These are phyloP conservation scores for Raphanus hybrid DNA, from an alignment of 441 rosid genomes.

Conservation along the genomic window DNA sequence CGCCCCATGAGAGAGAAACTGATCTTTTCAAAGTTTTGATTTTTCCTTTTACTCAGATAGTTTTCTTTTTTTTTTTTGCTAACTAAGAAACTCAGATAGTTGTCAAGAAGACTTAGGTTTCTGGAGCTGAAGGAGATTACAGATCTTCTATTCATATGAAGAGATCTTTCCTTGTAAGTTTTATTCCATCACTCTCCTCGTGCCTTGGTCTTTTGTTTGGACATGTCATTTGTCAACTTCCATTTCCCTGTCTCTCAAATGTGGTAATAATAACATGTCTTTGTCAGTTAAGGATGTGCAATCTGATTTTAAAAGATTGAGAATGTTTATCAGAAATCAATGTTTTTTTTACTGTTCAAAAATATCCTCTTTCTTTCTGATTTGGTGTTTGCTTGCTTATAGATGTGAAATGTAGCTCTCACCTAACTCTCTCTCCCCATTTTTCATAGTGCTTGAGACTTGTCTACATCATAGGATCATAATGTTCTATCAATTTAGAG, in stretches of 20 bases:
- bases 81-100: conserved; percentile 23
- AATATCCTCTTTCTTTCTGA: conserved; percentile 21
- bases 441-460: conserved; percentile 28
- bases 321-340: not conserved
- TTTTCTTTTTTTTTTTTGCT: too few species aligned
- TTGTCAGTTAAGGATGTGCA: not conserved
- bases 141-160: conserved; percentile 81
- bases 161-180: conserved; percentile 78
- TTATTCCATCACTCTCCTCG: not conserved
- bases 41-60: not conserved
- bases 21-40: too few species aligned
- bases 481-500: not conserved
- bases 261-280: not conserved
- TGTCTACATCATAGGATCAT: not conserved
- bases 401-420: conserved; percentile 46
- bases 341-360: not conserved
- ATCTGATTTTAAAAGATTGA: conserved; percentile 14
- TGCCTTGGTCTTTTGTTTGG: not conserved
- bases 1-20: too few species aligned
- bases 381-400: conserved; percentile 26
- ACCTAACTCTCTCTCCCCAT: conserved; percentile 22
- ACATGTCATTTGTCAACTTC: conserved; percentile 14
- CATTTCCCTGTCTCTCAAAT: conserved; percentile 20
- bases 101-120: conserved; percentile 33
- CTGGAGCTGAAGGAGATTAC: conserved; percentile 44